Conservation (phyloP, 177 flowering plant genomes). For the Vitis hybrid region DNA sequence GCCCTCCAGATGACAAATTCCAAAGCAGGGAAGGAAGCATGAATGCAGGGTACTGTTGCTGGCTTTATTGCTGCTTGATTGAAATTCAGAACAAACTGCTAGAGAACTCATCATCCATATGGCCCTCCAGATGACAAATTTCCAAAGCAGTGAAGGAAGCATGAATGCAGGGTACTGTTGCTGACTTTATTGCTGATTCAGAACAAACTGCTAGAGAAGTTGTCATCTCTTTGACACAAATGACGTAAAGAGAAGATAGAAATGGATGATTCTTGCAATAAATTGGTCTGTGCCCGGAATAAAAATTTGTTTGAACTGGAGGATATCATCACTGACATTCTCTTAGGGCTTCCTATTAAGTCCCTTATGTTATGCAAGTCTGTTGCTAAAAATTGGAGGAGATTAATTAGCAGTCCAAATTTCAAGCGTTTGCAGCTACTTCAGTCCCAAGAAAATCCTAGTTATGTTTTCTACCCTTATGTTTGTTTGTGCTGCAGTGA, state of each 20-base stretch:
- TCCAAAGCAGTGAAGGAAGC: too few relatives aligned
- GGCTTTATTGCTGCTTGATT: too few relatives aligned
- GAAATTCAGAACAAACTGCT: too few relatives aligned
- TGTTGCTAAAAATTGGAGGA: slow-evolving; percentile 12
- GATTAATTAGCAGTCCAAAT: background rate
- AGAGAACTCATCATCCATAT: too few relatives aligned
- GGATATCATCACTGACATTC: slow-evolving; percentile 9
- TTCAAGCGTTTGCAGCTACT: slow-evolving; percentile 5
- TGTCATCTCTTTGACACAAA: background rate
- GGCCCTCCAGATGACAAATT: too few relatives aligned
- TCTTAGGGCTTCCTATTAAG: slow-evolving; percentile 12
- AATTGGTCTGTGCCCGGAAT: background rate
- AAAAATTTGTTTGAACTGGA: slow-evolving; percentile 7
- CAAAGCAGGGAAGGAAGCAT: too few relatives aligned
- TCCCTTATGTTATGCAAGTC: background rate
- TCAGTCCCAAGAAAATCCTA: slow-evolving; percentile 4
- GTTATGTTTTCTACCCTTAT: slow-evolving; percentile 10
- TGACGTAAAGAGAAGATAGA: background rate
- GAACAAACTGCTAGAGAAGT: too few relatives aligned
- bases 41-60: too few relatives aligned
- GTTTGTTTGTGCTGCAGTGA: background rate
- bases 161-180: too few relatives aligned
- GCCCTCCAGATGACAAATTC: too few relatives aligned
- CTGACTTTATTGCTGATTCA: too few relatives aligned
- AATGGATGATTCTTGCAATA: slow-evolving; percentile 5